Base-by-base conservation (phyloP, 225 moss, liverwort and hornwort species). In the Antitrichia curtipendula region DNA sequence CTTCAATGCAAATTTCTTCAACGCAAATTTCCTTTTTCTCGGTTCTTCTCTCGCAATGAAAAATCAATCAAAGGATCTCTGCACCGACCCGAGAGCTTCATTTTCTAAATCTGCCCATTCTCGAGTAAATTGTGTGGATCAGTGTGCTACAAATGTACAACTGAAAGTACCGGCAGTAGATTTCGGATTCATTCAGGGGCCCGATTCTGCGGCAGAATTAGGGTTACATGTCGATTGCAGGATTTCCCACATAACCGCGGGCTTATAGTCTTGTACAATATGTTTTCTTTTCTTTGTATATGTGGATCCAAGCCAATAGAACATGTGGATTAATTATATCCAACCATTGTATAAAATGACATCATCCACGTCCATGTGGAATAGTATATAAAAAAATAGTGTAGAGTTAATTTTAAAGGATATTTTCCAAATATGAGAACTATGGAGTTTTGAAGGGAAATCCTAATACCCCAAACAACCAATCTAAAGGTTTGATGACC, bases 381-480 rank as follows among this genome's bases (percentile, higher is more conserved):
- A 15, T 70, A 15, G 25, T 25, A 25, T 12, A 15, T 40, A 7
- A 23, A 70, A 58, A 31, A 40, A 8, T 41, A 70, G 8, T 0
- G 8, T 4, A 41, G 14, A 25, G 4, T 7, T 16, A 43, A 9
- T 17, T 25, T 27, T 43, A 1, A 15, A 21, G 9, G 16, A 74
- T 50, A 32, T 50, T 74, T 0, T 32, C 12, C 20, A 50, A 32
- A 20, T 49, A 50, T 2, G 5, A 49, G 4, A 21, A 4, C 2
- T 34, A 50, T 4, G 3, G 5, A 9, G 1, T 12, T 49, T 74
- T 50, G 12, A 32, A 74, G 11, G 19, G 7, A 0, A 31, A 75
- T 21, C 3, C 2, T 31, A 19, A 31, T 17, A 65, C 0, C 6
- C 5, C 0, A 0, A 47, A 18, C 31, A 73, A 73, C 31, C 0